Conservation (phyloP, 164 flowering plant genomes). For the Vitis riparia region DNA sequence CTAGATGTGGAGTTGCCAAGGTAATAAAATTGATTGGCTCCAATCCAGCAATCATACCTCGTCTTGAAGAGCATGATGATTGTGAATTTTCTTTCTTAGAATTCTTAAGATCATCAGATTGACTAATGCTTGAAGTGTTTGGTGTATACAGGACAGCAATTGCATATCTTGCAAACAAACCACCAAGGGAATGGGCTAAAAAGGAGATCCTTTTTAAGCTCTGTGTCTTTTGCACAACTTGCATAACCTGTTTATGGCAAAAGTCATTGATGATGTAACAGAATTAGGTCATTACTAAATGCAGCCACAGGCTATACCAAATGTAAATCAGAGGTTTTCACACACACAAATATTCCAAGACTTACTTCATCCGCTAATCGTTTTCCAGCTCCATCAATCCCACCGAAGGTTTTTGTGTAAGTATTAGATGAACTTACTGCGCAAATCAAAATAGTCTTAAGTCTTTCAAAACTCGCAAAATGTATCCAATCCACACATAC, state of each 20-base stretch:
- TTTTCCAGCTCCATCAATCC: conserved; percentile 92
- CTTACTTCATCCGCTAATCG: conserved; percentile 93
- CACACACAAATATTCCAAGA: conserved; percentile 9
- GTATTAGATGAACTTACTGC: conserved; percentile 92
- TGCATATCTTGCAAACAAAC: conserved; percentile 90
- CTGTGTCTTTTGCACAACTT: conserved; percentile 68
- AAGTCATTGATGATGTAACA: not conserved
- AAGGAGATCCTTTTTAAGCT: conserved; percentile 84
- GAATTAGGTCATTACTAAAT: conserved; percentile 1
- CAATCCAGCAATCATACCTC: conserved; percentile 77
- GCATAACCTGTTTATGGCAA: conserved; percentile 49
- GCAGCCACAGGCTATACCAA: not conserved
- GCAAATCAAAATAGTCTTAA: conserved; percentile 10
- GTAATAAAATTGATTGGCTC: conserved; percentile 86
- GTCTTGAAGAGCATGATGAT: conserved; percentile 22
- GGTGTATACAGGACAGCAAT: conserved; percentile 62
- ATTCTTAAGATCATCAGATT: conserved; percentile 26
- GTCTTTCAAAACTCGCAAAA: not conserved
- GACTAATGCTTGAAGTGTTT: conserved; percentile 13
- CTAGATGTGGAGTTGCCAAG: conserved; percentile 95
- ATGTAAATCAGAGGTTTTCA: not conserved
- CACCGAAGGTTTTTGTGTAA: conserved; percentile 79
- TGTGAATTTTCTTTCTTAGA: conserved; percentile 20
- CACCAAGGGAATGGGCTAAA: conserved; percentile 95
- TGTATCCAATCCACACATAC: not conserved